Conservation (phyloP, 2,329 filamentous ascomycete species). For the Pezicula rhizophila region DNA sequence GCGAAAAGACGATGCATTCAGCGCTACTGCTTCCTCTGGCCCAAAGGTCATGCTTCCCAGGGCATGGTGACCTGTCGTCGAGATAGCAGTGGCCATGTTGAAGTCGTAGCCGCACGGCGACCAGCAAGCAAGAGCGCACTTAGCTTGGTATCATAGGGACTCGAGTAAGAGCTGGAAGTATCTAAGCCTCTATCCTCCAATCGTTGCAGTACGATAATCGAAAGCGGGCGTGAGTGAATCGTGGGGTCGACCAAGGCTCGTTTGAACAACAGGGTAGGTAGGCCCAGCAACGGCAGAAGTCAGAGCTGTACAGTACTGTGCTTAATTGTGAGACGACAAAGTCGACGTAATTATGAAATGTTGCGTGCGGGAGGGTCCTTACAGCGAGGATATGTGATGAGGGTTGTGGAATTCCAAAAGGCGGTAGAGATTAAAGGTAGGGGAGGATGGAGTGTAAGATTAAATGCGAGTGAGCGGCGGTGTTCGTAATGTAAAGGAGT, state of each 20-base stretch:
- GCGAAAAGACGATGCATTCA: neutral
- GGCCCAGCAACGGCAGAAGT: neutral
- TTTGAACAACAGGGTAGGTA: neutral
- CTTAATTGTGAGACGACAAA: too few relatives aligned
- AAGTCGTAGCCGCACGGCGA: constrained; percentile 7
- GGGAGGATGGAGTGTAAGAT: neutral
- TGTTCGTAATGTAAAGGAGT: constrained; percentile 4
- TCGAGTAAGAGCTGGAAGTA: neutral
- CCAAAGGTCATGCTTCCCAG: constrained; percentile 6
- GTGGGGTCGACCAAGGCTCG: too few relatives aligned
- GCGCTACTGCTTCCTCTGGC: neutral
- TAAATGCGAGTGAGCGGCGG: neutral
- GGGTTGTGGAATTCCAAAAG: too few relatives aligned
- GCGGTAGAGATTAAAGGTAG: neutral
- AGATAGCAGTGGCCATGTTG: constrained; percentile 9
- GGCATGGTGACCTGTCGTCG: constrained; percentile 4
- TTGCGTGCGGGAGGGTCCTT: too few relatives aligned
- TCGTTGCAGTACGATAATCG: too few relatives aligned
- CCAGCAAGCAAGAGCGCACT: constrained; percentile 2
- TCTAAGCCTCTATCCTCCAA: neutral
- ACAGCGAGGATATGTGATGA: too few relatives aligned
- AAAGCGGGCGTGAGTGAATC: too few relatives aligned
- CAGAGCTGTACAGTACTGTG: too few relatives aligned
- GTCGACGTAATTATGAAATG: too few relatives aligned
- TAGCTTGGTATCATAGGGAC: constrained; percentile 7